Percentiles rank a stretch among this genome's conserved stretches.
Evolutionary conservation across 495 filamentous ascomycete species (phyloP).

Genomic region (Massariosphaeria phaeospora): DNA sequence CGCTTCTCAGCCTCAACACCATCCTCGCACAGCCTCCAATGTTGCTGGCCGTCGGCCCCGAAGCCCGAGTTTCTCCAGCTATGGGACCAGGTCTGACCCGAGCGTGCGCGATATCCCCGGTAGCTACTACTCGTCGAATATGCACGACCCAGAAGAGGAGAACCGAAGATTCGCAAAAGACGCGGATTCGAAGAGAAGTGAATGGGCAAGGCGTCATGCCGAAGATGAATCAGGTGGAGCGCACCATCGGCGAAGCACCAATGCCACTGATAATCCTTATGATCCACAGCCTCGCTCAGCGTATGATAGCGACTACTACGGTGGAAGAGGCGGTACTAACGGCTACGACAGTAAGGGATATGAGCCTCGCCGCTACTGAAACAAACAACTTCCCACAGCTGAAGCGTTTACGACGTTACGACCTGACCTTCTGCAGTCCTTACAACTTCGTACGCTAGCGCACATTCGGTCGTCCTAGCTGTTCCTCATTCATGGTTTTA

Average conservation of each 20-base stretch:
- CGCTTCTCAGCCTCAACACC: constrained; percentile 2
- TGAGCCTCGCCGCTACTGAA: constrained; percentile 20
- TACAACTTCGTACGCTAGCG: not conserved
- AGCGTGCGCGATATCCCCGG: constrained; percentile 20
- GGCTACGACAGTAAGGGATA: constrained; percentile 23
- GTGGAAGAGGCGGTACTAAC: constrained; percentile 1
- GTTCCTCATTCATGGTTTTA: too few relatives aligned
- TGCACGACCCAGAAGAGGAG: constrained; percentile 28
- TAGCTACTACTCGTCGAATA: constrained; percentile 22
- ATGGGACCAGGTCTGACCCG: constrained; percentile 26
- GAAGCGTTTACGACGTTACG: constrained; percentile 8
- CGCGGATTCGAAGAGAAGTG: constrained; percentile 23
- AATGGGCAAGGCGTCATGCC: constrained; percentile 30
- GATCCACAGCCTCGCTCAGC: constrained; percentile 19
- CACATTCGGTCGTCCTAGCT: too few relatives aligned
- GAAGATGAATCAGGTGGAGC: constrained; percentile 10
- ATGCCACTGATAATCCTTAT: constrained; percentile 18
- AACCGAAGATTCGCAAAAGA: constrained; percentile 25
- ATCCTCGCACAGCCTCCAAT: constrained; percentile 27
- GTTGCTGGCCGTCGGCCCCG: constrained; percentile 20
- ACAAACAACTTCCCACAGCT: not conserved
- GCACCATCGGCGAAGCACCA: constrained; percentile 5
- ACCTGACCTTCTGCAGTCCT: constrained; percentile 3
- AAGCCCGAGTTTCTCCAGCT: constrained; percentile 29
- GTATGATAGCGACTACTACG: constrained; percentile 26